Evolutionary conservation across 2,329 filamentous ascomycete species (phyloP), one percentile per base, ranked within the genome.

Genomic region (Dactylellina haptotyla): DNA sequence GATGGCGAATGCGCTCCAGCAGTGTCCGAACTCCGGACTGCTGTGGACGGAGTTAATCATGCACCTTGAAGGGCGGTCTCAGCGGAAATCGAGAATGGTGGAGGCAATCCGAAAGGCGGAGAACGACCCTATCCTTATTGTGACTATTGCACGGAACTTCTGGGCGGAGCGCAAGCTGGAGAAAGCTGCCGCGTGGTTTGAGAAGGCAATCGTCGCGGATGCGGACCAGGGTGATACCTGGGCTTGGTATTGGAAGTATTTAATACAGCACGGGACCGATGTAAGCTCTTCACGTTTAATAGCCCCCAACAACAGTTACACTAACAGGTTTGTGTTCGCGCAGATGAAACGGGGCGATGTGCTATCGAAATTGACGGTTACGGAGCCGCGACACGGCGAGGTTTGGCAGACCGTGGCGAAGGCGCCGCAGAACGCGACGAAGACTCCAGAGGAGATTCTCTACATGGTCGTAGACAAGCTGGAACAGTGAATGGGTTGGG

Each of bases 71-170:
- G 84, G 90, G 28, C 89, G 95, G 56, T 96, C 95, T 34, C 93
- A 98, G 80, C 90, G 96, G 66, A 97, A 97, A 81, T 90, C 94
- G 2, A 88, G 93, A 72, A 91, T 90, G 64, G 84, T 98, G 48
- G 95, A 98, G 82, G 96, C 94, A 28, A 96, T 99, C 82, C 96
- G 97, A 83, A 96, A 96, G 81, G 92, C 96, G 4, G 95, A 98
- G 80, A 95, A 93, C 79, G 94, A 98, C 79, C 88, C 95, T 0
- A 86, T 89, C 18, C 85, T 99, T 2, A 96, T 98, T 79, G 90
- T 96, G 32, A 93, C 93, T 0, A 93, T 97, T 10, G 95, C 93
- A 4, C 88, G 95, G 18, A 96, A 98, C 76, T 97, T 99, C 83
- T 99, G 95, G 95, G 89, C 87, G 8, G 95, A 99, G 82, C 87